Evolutionary conservation across 2,329 filamentous ascomycete species (phyloP), one percentile per base, ranked within the genome.

Genomic region (Colletotrichum sojae): DNA sequence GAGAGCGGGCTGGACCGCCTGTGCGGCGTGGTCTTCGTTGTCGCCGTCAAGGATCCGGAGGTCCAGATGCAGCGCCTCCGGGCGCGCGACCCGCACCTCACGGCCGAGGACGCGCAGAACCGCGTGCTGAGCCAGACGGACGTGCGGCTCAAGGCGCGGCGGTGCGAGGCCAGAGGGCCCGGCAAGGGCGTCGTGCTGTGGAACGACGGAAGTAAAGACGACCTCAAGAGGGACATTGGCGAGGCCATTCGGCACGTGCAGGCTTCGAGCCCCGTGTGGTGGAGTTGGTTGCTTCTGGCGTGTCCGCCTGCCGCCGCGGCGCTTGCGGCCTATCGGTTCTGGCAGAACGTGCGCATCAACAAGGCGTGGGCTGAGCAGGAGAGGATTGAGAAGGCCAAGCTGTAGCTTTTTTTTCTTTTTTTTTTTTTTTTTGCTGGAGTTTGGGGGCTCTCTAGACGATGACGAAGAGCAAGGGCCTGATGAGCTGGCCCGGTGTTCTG

Each of bases 91-190:
- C 77, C 87, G 45, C 92, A 97, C 80, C 82, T 98, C 40, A 92
- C 87, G 9, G 86, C 87, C n/a, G 92, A 96, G 77, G 96, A 99
- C 78, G 96, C 95, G 16, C 88, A 91, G 84, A 94, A 97, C 78
- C 85, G 96, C 18, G 94, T 99, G 5, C 83, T 86, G 71, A 97
- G 94, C 77, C 96, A 99, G 85, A 92, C 90, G 53, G 93, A 97
- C 79, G 92, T 98, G 70, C 85, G 90, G 72, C 89, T 92, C 74
- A 98, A 98, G 86, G 95, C 93, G 18, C 86, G 87, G 77, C 85
- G 94, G 77, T 93, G 91, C 70, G 85, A 92, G 80, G 89, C 87
- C 54, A 84, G 94, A 53, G 88, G 85, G 59, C 78, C 81, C 52
- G 89, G 89, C 6, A 87, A 86, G 55, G 95, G 95, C 0, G 87